phyloP scores from a whole-genome alignment of 345 rosid genomes.

The Sonneratia alba region DNA sequence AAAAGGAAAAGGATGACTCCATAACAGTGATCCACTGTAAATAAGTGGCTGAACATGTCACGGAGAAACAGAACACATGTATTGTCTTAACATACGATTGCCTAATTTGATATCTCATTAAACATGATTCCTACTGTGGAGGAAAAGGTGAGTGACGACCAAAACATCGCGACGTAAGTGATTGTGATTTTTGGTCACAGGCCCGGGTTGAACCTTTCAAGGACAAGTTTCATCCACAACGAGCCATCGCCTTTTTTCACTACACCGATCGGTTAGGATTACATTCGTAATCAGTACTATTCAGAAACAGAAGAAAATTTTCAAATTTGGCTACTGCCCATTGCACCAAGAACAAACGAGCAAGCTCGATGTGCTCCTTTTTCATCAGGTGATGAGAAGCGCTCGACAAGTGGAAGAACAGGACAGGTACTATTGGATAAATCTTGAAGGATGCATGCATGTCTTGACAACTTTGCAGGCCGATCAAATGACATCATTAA shows the following conservation, averaged over 20 bases:
- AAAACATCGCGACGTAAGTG: neutral
- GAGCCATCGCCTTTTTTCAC: no score
- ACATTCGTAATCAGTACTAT: no score
- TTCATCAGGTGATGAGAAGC: neutral
- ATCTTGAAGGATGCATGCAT: neutral
- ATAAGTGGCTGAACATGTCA: neutral
- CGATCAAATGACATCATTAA: neutral
- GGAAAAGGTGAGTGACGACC: neutral
- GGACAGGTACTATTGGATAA: neutral
- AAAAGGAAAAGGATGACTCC: conserved; percentile 2
- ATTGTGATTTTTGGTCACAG: neutral
- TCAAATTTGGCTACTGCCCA: neutral
- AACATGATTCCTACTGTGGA: neutral
- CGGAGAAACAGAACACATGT: neutral
- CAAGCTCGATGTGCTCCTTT: neutral
- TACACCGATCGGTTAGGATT: no score
- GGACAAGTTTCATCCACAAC: no score
- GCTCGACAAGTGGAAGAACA: neutral
- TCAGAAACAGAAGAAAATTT: no score
- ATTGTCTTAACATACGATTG: neutral
- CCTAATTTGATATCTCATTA: neutral
- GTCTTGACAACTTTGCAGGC: conserved; percentile 2
- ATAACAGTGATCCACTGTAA: neutral
- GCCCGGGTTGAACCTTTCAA: no score
- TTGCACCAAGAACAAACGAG: neutral